A percentile compares a stretch with the other conserved stretches of the same genome.
Evolutionary conservation across 2,329 filamentous ascomycete species (phyloP).

Genomic region (Pyrenophora teres): DNA sequence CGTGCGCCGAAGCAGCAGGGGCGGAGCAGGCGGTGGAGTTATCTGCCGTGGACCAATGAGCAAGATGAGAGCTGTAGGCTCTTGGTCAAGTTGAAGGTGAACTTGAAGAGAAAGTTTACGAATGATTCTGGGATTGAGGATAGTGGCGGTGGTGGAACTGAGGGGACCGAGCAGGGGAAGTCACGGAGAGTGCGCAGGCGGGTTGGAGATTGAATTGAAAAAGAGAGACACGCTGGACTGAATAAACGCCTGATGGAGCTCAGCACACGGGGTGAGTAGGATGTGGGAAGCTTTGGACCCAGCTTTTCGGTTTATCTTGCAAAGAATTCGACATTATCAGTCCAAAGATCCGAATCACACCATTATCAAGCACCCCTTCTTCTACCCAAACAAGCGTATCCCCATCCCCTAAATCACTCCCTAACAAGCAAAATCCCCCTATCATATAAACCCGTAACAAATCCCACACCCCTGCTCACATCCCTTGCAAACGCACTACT

Average conservation of each 20-base stretch:
- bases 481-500: conserved; percentile 48
- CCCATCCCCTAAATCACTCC: conserved; percentile 12
- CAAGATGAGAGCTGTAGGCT: conserved; percentile 30
- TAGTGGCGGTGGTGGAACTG: neutral
- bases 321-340: too few relatives aligned
- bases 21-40: conserved; percentile 28
- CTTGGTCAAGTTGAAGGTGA: conserved; percentile 17
- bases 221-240: neutral
- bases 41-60: conserved; percentile 37
- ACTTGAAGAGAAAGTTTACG: neutral
- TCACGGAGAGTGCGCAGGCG: neutral
- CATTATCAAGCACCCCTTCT: too few relatives aligned
- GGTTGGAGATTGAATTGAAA: neutral
- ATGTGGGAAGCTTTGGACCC: too few relatives aligned
- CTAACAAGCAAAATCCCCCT: conserved; percentile 47
- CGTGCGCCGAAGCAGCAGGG: conserved; percentile 10
- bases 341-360: too few relatives aligned
- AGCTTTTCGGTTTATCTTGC: too few relatives aligned
- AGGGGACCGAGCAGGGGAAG: neutral
- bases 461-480: conserved; percentile 37
- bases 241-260: too few relatives aligned
- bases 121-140: neutral
- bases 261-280: too few relatives aligned
- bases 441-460: conserved; percentile 50
- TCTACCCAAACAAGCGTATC: neutral